Conservation (phyloP, 495 filamentous ascomycete species). For the Penicillium antarcticum region DNA sequence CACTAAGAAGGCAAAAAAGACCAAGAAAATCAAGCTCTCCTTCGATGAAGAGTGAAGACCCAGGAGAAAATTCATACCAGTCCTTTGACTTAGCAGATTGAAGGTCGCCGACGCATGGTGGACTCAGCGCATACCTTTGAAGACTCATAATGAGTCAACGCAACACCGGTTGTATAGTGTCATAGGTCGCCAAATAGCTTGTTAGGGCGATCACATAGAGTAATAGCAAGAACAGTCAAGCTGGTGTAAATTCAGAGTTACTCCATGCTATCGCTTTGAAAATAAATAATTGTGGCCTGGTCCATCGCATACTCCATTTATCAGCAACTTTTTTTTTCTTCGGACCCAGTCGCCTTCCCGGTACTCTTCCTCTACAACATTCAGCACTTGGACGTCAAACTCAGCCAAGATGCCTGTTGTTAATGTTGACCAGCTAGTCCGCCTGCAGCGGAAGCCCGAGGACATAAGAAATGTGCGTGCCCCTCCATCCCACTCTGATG, state of each 20-base stretch:
- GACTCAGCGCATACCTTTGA: background rate
- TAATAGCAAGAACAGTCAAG: background rate
- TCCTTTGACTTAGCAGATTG: background rate
- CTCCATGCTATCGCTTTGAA: no score
- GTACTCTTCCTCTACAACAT: conserved; percentile 7
- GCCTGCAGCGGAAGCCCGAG: conserved; percentile 77
- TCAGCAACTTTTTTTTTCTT: conserved; percentile 28
- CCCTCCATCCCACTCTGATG: conserved; percentile 32
- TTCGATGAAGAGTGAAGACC: conserved; percentile 35
- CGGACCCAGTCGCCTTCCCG: conserved; percentile 11
- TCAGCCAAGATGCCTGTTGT: conserved; percentile 77
- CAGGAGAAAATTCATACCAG: background rate
- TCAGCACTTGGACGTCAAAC: conserved; percentile 5
- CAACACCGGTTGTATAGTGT: background rate
- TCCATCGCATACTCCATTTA: conserved; percentile 11
- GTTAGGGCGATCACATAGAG: background rate
- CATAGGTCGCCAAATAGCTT: background rate
- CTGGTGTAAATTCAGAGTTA: background rate
- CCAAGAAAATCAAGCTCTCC: conserved; percentile 47
- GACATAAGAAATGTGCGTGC: conserved; percentile 80
- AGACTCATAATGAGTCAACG: conserved; percentile 26
- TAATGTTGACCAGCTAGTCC: conserved; percentile 78
- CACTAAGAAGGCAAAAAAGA: conserved; percentile 38
- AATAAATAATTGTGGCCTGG: background rate
- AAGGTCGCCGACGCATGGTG: background rate